Evolutionary conservation across 2,329 filamentous ascomycete species (phyloP), one percentile per base, ranked within the genome.

Genomic region (Fusarium sp.): DNA sequence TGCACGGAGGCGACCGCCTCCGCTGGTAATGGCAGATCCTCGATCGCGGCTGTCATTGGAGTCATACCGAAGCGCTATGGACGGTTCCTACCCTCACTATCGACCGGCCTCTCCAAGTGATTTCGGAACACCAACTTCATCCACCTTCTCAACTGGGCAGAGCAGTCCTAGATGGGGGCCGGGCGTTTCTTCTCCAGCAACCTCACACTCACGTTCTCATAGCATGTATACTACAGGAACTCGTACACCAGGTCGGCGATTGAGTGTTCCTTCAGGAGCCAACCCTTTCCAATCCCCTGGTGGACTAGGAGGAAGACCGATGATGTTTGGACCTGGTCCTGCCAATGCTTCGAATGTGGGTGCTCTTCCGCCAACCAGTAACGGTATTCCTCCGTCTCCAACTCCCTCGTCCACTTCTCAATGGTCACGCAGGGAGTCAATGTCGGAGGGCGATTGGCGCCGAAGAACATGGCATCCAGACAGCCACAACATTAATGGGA

Each of bases 391-490:
- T 80, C 68, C 93, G 81, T 84, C 85, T 3, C 93, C 93, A 8
- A 92, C 89, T 2, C 86, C 83, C 41, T 88, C 90, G 1, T 88
- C 90, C 1, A 84, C 86, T 1, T 88, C 90, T 33, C 83, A 84
- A 10, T 91, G 89, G 79, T 85, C 87, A 7, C 83, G 91, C 29
- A 85, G 91, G 41, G 92, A 94, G 39, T 92, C 92, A 0, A 83
- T 83, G 5, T 82, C 86, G 2, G 93, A 97, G 67, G 90, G 93
- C 41, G 92, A 93, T 57, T 93, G 90, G 87, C 89, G 94, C 68
- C 86, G 94, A 66, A 88, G 94, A 54, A 98, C 94, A 5, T 98
- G 94, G 94, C 94, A 98, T 79, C 93, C 93, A 1, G 92, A 93
- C 66, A 92, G 89, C 62, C 85, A 87, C 18, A 86, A 86, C 67